Evolutionary conservation across 495 filamentous ascomycete genomes (phyloP), one percentile per base, ranked within the genome.

Genomic region (Aspergillus funiculosus): DNA sequence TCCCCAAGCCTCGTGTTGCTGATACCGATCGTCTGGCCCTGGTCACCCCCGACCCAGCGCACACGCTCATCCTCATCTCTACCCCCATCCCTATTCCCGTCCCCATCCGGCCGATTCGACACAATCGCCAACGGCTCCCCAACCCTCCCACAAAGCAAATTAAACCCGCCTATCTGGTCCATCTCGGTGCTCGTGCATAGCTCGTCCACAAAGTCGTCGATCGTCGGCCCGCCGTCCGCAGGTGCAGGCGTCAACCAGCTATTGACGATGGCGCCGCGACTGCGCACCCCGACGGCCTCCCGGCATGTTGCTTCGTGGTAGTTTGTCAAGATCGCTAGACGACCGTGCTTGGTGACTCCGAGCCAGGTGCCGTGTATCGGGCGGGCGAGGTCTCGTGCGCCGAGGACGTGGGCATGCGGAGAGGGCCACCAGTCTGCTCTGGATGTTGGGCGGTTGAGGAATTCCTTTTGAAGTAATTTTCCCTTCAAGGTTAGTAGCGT

Each of bases 321-420:
- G 66, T 94, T 94, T 50, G 88, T 94, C 26, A 94, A 71, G 34
- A 87, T 78, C 24, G 88, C 86, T 28, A 94, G 66, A 30, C 82
- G 83, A 17, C 88, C 88, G 34, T 78, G 65, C 46, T 73, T 79
- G 25, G 85, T 91, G 52, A 94, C 73, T 39, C 85, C 88, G 5
- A 92, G 72, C 88, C 88, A 94, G 31, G 88, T 92, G 13, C 87
- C 88, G 40, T 73, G 72, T 15, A 67, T 73, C 3, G 66, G 46
- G 1, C 79, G 69, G 13, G 77, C 67, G 6, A 82, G 67, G 52
- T 82, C 80, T 31, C 74, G 71, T 8, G 77, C 80, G 11, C 72
- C 74, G 15, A 82, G 72, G 37, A 82, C 63, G 39, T 80, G 61
- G 9, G 55, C 42, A 51, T 80, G 39, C 5, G 48, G 48, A 5